Evolutionary conservation across 805 yeast species (phyloP), one percentile per base, ranked within the genome.

Genomic region (Scheffersomyces coipomensis): DNA sequence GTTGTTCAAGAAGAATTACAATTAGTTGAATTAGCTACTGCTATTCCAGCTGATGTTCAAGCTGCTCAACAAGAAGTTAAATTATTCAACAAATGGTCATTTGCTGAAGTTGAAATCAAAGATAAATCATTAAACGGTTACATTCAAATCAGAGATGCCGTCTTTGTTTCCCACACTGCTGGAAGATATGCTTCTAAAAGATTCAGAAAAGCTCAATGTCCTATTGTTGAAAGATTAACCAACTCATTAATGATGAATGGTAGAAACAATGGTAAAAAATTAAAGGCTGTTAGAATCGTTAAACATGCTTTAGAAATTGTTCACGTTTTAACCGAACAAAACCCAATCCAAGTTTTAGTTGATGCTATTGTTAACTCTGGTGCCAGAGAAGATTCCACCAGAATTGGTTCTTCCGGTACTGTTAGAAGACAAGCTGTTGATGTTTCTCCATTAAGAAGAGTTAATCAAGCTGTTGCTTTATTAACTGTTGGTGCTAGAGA

Each of bases 361-460:
- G 99, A 93, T 64, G 99, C 99, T 65, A 85, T 93, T 69, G 89
- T 88, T 81, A 95, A 95, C 97, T 87, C 97, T 59, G 99, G 99
- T 77, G 96, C 99, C 76, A 89, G 99, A 84, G 99, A 93, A 84
- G 99, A 93, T 79, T 88, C 98, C 69, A 93, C 99, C 83, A 90
- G 99, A 88, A 91, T 95, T 64, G 99, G 99, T 79, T 90, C 97
- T 70, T 90, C 97, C 68, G 99, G 99, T 87, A 88, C 98, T 70
- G 99, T 95, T 66, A 93, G 99, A 87, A 89, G 99, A 85, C 99
- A 95, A 81, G 99, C 99, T 60, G 99, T 93, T 72, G 99, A 93
- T 88, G 99, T 93, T 56, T 90, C 99, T 68, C 99, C 99, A 70
- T 84, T 93, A 75, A 90, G 99, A 86, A 91, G 99, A 83, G 97